Evolutionary conservation across 2,329 filamentous ascomycete species (phyloP).

Genomic region (Metarhizium rileyi): DNA sequence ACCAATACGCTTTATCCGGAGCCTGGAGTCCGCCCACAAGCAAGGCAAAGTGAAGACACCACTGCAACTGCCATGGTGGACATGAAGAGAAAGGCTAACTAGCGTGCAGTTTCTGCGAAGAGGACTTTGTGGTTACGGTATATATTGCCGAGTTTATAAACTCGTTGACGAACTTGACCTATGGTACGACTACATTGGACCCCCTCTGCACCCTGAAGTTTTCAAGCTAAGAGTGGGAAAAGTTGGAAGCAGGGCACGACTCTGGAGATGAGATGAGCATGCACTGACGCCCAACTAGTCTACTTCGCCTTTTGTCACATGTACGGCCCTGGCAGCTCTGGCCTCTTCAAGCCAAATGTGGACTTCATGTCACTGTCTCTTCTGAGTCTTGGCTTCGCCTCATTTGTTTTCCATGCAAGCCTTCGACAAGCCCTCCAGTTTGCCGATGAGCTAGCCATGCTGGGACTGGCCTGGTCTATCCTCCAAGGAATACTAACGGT

Average conservation of each 20-base stretch:
- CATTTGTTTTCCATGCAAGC: conserved; percentile 34
- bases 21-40: too few species aligned
- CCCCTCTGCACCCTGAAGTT: too few species aligned
- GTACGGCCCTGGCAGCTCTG: conserved; percentile 20
- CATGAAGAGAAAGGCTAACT: too few species aligned
- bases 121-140: conserved; percentile 39
- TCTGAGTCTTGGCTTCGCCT: conserved; percentile 31
- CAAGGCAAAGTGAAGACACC: too few species aligned
- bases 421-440: conserved; percentile 33
- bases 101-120: conserved; percentile 25
- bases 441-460: conserved; percentile 50
- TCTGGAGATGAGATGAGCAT: background rate
- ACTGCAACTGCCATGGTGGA: too few species aligned
- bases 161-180: conserved; percentile 30
- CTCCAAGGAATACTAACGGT: conserved; percentile 39
- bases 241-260: too few species aligned
- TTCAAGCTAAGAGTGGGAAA: too few species aligned
- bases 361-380: conserved; percentile 34
- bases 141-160: conserved; percentile 36
- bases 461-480: conserved; percentile 41
- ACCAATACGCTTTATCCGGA: too few species aligned
- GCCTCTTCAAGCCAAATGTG: conserved; percentile 19
- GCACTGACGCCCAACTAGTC: conserved; percentile 19
- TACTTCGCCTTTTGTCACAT: conserved; percentile 31
- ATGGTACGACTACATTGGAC: too few species aligned